Conservation (phyloP, 2,329 filamentous ascomycete genomes). For the Colletotrichum eleusines region DNA sequence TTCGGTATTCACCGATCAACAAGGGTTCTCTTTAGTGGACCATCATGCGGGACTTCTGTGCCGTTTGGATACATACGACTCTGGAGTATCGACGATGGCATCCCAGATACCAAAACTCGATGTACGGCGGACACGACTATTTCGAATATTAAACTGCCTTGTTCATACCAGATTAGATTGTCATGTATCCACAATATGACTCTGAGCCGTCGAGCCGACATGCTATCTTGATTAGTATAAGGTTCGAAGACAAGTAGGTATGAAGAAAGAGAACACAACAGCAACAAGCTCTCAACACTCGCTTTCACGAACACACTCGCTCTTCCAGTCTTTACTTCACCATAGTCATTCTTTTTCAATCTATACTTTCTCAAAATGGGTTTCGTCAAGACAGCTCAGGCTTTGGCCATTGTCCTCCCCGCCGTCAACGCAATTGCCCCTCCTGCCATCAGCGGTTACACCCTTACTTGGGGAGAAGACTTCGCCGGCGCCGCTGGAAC, state of each 20-base stretch:
- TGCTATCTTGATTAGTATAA: not conserved
- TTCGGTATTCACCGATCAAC: not conserved
- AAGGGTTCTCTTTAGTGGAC: not conserved
- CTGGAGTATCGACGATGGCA: too few relatives aligned
- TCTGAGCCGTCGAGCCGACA: not conserved
- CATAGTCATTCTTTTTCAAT: not conserved
- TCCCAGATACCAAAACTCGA: too few relatives aligned
- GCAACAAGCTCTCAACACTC: not conserved
- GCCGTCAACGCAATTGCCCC: not conserved
- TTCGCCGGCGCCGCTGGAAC: not conserved
- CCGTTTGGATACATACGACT: not conserved
- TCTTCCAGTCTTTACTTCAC: not conserved
- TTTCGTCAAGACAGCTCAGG: not conserved
- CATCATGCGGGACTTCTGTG: too few relatives aligned
- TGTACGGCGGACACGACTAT: too few relatives aligned
- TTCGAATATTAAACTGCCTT: too few relatives aligned
- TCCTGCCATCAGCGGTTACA: constrained; percentile 1
- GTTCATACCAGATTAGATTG: too few relatives aligned
- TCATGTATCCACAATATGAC: too few relatives aligned
- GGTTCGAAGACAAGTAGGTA: not conserved
- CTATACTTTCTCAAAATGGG: not conserved
- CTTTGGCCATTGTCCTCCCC: not conserved
- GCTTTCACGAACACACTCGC: not conserved
- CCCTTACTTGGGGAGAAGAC: not conserved
- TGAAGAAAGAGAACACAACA: not conserved